Conservation (phyloP, 768 basidiomycete species). For the Leccinum subgranulosum region DNA sequence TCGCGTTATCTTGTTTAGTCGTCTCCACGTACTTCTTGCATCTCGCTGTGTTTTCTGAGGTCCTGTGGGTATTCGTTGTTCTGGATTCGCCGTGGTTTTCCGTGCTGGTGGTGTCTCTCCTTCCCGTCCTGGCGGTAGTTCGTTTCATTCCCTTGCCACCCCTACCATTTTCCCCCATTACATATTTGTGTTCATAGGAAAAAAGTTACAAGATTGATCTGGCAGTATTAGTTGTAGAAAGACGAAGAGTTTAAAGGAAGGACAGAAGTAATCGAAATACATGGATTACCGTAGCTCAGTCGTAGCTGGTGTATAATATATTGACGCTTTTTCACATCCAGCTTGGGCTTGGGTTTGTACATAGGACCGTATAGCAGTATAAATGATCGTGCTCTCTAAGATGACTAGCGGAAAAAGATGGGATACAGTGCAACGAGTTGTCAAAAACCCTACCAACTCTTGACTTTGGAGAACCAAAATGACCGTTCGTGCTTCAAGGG, state of each 20-base stretch:
- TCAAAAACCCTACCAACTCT: conserved; percentile 48
- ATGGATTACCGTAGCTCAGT: conserved; percentile 22
- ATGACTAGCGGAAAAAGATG: background rate
- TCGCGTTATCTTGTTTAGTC: conserved; percentile 31
- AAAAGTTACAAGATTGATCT: conserved; percentile 26
- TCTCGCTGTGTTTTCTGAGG: conserved; percentile 20
- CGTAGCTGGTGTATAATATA: conserved; percentile 33
- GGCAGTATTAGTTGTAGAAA: conserved; percentile 27
- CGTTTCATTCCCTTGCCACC: conserved; percentile 3
- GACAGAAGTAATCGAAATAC: conserved; percentile 33
- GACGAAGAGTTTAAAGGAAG: conserved; percentile 20
- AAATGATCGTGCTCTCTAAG: background rate
- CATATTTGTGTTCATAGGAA: conserved; percentile 22
- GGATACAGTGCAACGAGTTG: background rate
- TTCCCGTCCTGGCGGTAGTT: conserved; percentile 7
- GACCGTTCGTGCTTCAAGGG: conserved; percentile 79
- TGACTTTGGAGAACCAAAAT: conserved; percentile 94
- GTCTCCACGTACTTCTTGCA: conserved; percentile 21
- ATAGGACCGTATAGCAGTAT: background rate
- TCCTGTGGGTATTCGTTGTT: conserved; percentile 18
- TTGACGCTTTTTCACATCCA: conserved; percentile 7
- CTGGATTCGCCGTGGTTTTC: conserved; percentile 18
- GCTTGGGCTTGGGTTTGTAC: background rate
- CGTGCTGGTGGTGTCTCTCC: conserved; percentile 9
- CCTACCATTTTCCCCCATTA: conserved; percentile 5